Evolutionary conservation across 129 eudicot genomes (phyloP), one percentile per base, ranked within the genome.

Genomic region (Lactuca saligna): DNA sequence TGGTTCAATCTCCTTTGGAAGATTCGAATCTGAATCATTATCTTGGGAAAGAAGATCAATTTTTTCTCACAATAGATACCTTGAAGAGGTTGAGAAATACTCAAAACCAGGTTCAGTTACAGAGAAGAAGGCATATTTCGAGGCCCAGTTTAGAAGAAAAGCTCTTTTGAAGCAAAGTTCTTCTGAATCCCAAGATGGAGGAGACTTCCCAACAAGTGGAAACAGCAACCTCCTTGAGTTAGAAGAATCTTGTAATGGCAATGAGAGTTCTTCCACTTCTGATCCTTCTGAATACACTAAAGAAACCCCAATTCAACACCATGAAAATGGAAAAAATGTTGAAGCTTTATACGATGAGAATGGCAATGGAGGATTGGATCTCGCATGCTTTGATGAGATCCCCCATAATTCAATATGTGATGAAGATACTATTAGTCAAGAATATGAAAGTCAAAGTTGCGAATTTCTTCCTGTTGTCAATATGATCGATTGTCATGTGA

Each of bases 41-140:
- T 88, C 89, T 65, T 88, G 98, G 98, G 98, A 92, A 80, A 77
- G 87, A 55, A 84, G 91, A 75, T 92, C 98, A n/a, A 82, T 95
- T 55, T 92, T 92, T 67, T 79, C 91, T 5, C 96, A 92, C 78
- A 92, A 92, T 63, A 63, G 95, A 57, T 82, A 92, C 79, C 95
- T 92, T 54, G 98, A 92, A 80, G 98, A 92, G 72, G 95, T 86
- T 2, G 95, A 92, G 72, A 92, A 77, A 66, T 86, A 74, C 77
- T 89, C 96, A 46, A 88, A 74, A 67, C 96, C 96, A 25, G 96
- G 98, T 63, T 88, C 91, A n/a, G 98, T 92, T 51, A 88, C 87
- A 1, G 91, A 88, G 78, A 92, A 92, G 67, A 86, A 86, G 76
- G 98, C 96, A 29, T 88, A 88, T 77, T 86, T 92, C 63, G 98